Base-by-base conservation (phyloP, 331 rosid genomes). In the Acacia pycnantha region DNA sequence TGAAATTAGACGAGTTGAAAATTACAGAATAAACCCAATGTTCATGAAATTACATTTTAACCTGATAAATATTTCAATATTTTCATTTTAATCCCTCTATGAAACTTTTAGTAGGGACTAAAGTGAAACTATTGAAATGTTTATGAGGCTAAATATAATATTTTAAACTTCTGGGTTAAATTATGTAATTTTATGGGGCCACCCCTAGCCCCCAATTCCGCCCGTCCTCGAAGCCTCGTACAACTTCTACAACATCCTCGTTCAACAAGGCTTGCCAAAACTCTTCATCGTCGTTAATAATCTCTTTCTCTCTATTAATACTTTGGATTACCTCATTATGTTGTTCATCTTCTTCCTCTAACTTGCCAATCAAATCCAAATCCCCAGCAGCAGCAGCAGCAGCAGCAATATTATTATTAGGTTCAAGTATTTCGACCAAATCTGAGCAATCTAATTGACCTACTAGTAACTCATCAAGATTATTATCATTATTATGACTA, bases 201-300 rank as follows among this genome's bases (percentile, higher is more conserved):
- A 31, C 3, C 33, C 33, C 33, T 2, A 31, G 33, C 33, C 33
- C 33, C 33, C 3, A 31, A 31, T 31, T 31, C 4, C 33, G 33
- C 33, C 33, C 33, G 2, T 77, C 87, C 74, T 83, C 61, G 41
- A 59, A 79, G 40, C 82, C 86, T 1, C 73, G 8, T 6, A 79
- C 29, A 51, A 71, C 79, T 70, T 83, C 86, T 43, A 77, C 88
- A 82, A 82, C 2, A 48, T 48, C 79, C 44, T 90, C 91, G 41
- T 85, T 70, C 51, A 94, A 81, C 83, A 93, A 79, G 43, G 86
- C 85, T 79, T 85, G 75, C 93, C 93, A 90, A 81, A 87, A 82
- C 31, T 77, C 82, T 24, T 85, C 83, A 47, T 87, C 86, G 43
- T 87, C 86, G 65, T 53, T 53, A 53, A 84, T 76, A 53, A 84